These are phyloP conservation scores for Nematodospora valgi DNA, from an alignment of 805 yeast genomes.

Conservation along the genomic window DNA sequence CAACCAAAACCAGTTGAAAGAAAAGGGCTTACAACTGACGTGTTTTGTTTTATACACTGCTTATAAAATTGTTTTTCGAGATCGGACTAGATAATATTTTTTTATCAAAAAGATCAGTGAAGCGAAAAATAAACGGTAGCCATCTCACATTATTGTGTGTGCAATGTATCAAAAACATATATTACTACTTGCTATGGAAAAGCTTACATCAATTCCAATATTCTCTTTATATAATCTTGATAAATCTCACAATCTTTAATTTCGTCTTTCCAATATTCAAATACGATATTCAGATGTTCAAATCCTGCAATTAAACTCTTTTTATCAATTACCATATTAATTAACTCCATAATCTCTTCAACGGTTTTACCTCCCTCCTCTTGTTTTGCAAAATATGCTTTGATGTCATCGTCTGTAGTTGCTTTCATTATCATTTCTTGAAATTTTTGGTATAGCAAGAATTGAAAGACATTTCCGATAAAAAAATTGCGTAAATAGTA, in stretches of 20 bases:
- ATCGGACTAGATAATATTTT: no score
- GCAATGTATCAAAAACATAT: no score
- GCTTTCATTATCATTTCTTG: slow-evolving; percentile 18
- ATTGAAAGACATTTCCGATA: slow-evolving; percentile 27
- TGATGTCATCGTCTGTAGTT: slow-evolving; percentile 11
- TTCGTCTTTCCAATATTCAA: slow-evolving; percentile 35
- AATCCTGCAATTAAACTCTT: slow-evolving; percentile 15
- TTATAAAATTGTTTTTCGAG: no score
- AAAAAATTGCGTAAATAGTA: slow-evolving; percentile 32
- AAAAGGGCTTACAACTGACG: no score
- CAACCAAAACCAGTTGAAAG: no score
- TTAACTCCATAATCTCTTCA: slow-evolving; percentile 8
- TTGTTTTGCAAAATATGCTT: slow-evolving; percentile 5
- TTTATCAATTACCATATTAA: slow-evolving; percentile 14
- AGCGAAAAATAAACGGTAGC: no score
- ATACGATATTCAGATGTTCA: slow-evolving; percentile 27
- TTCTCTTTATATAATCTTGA: slow-evolving; percentile 20
- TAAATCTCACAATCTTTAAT: slow-evolving; percentile 29
- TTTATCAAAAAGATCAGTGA: no score
- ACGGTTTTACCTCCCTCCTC: background rate
- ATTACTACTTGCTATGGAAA: no score
- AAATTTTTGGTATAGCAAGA: slow-evolving; percentile 27
- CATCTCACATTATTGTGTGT: no score
- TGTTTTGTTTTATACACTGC: no score
- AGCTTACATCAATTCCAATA: slow-evolving; percentile 14